Evolutionary conservation across 345 rosid genomes (phyloP), one percentile per base, ranked within the genome.

Genomic region (Pugionium cornutum): DNA sequence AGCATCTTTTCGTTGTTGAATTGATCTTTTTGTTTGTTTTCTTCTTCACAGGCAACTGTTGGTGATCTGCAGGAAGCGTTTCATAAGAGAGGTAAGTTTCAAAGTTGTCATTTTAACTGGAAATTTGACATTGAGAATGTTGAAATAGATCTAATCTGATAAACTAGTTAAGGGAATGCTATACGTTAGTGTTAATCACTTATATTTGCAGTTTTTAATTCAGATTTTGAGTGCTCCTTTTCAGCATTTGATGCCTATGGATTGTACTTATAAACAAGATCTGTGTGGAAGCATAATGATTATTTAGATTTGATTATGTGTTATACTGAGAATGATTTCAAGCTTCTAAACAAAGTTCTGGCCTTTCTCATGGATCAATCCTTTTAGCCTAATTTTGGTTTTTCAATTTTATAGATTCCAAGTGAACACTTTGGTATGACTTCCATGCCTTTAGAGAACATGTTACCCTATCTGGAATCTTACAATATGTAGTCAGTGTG

Each of bases 51-150:
- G 99, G 97, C 96, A 40, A 90, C 89, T 3, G 96, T 94, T 62
- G 85, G 84, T 78, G 95, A 90, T 83, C 83, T 90, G 79, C 97
- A 90, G 78, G 91, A 88, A 66, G 92, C 90, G 56, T 88, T 94
- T 78, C 82, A 90, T 53, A 80, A 80, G 76, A 67, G 89, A 83
- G 88, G 99, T 88, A 76, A 78, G 83, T 39, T 54, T 36, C 0
- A 18, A 68, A 60, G 27, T 61, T 35, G 0, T 45, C 63, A 35
- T 37, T 31, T 72, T 61, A 50, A 58, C 49, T 32, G 29, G 3
- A 29, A 6, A 8, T 5, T 63, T 54, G 75, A 59, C 64, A 37
- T 47, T 1, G 1, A 0, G 36, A 43, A 30, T 54, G 57, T 63
- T 47, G 45, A 8, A 7, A 18, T 53, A 5, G 58, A 55, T 70